These are phyloP conservation scores for Ceratobasidium sp. DNA, from an alignment of 1,284 basidiomycete genomes.

Conservation along the genomic window DNA sequence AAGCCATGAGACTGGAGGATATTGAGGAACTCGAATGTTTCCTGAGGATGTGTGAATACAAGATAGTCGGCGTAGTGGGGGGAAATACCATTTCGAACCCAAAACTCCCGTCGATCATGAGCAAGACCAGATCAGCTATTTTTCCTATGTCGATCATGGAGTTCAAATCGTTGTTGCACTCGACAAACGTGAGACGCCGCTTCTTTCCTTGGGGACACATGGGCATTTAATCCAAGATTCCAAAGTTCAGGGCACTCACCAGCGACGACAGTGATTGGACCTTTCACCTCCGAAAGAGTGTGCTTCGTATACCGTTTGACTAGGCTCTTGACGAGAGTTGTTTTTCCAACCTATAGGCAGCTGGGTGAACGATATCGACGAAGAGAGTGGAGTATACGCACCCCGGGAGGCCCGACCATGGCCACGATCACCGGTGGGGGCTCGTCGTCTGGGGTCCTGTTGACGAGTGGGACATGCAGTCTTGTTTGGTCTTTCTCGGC, in stretches of 20 bases:
- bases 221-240: not conserved
- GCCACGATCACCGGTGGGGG: slow-evolving; percentile 96
- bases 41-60: slow-evolving; percentile 59
- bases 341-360: slow-evolving; percentile 80
- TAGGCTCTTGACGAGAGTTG: slow-evolving; percentile 91
- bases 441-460: slow-evolving; percentile 90
- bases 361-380: not conserved
- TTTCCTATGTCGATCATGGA: slow-evolving; percentile 99
- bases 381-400: slow-evolving; percentile 46
- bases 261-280: slow-evolving; percentile 94
- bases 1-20: slow-evolving; percentile 97
- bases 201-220: slow-evolving; percentile 67
- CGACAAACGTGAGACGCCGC: slow-evolving; percentile 91
- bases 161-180: slow-evolving; percentile 97
- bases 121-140: slow-evolving; percentile 92
- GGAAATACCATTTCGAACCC: slow-evolving; percentile 94
- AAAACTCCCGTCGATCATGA: slow-evolving; percentile 98
- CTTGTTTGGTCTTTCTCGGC: slow-evolving; percentile 94
- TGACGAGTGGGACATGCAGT: slow-evolving; percentile 94
- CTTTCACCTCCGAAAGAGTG: slow-evolving; percentile 87
- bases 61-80: not conserved
- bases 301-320: slow-evolving; percentile 95
- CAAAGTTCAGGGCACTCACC: slow-evolving; percentile 45
- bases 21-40: slow-evolving; percentile 99
- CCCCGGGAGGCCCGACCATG: slow-evolving; percentile 96